Base-by-base conservation (phyloP, 768 basidiomycete genomes). In the Suillus fuscotomentosus region DNA sequence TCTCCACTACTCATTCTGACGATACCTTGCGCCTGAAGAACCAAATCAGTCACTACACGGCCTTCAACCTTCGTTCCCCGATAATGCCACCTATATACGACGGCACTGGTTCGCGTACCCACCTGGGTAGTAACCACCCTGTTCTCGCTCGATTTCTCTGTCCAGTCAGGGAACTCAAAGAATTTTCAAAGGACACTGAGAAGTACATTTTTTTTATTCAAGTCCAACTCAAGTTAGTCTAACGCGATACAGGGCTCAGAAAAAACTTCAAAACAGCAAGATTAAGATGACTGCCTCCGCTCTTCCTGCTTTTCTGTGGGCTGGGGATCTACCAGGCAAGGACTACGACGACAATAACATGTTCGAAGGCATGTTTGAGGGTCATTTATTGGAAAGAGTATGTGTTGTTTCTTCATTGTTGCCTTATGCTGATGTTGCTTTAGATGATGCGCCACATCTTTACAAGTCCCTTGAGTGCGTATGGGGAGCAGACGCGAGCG, bases 251-350 rank as follows among this genome's bases (percentile, higher is more conserved):
- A 45, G 43, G 20, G 43, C 43, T 45, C 20, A 51, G 20, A 38
- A 36, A 6, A 5, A 56, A 27, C 4, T 67, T 5, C 15, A 60
- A 9, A 48, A 6, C 15, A 51, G 64, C 17, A 62, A 60, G 24
- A 64, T 67, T 39, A 45, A 6, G 4, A 60, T 67, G 61, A 8
- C 48, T 3, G 13, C 24, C 3, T 51, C 20, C 2, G 17, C 43
- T 2, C 60, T 53, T 11, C 65, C 67, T 4, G 43, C 45, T 1
- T 66, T 68, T 31, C 41, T 66, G 17, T 68, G 63, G 60, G 38
- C 57, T 3, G 54, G 50, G 5, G 54, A 63, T 36, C 8, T 1
- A 31, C 34, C 6, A 34, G 50, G 34, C 9, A 5, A 38, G 14
- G 48, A 57, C 54, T 66, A 59, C 14, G 20, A 60, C 6, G 48